A percentile compares a stretch with the other conserved stretches of the same genome.
These are phyloP conservation scores for Tardiomyces blankii DNA, from an alignment of 1,139 yeast genomes.

Conservation along the genomic window DNA sequence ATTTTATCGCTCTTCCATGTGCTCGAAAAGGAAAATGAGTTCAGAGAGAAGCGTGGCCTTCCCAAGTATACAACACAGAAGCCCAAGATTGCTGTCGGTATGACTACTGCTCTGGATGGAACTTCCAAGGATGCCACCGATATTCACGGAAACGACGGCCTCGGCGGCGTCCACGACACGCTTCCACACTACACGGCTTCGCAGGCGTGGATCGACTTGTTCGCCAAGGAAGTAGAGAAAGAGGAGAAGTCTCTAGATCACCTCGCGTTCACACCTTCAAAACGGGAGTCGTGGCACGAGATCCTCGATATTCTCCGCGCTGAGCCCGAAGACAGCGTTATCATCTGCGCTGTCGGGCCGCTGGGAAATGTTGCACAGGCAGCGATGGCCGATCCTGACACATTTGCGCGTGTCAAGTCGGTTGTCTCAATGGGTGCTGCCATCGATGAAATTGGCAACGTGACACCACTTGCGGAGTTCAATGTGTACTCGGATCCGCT, in stretches of 20 bases:
- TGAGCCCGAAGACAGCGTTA: conserved; percentile 28
- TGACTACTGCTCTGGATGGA: conserved; percentile 22
- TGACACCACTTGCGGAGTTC: conserved; percentile 33
- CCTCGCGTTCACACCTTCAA: conserved; percentile 1
- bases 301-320: conserved; percentile 25
- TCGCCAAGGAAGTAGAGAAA: conserved; percentile 6
- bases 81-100: conserved; percentile 28
- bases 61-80: conserved; percentile 17
- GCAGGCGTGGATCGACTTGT: conserved; percentile 19
- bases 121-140: conserved; percentile 28
- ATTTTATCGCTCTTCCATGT: conserved; percentile 27
- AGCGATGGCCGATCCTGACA: conserved; percentile 25
- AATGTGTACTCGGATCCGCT: conserved; percentile 31
- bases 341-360: conserved; percentile 32
- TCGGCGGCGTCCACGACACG: conserved; percentile 28
- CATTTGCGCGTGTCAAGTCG: conserved; percentile 27
- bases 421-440: conserved; percentile 34
- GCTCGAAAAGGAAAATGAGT: conserved; percentile 20
- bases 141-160: conserved; percentile 32
- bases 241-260: conserved; percentile 3
- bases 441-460: conserved; percentile 27
- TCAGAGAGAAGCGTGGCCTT: conserved; percentile 13
- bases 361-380: conserved; percentile 32
- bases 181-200: conserved; percentile 28
- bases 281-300: conserved; percentile 24